These are phyloP conservation scores for Fusarium dlaminii DNA, from an alignment of 2,329 filamentous ascomycete genomes.

Conservation along the genomic window DNA sequence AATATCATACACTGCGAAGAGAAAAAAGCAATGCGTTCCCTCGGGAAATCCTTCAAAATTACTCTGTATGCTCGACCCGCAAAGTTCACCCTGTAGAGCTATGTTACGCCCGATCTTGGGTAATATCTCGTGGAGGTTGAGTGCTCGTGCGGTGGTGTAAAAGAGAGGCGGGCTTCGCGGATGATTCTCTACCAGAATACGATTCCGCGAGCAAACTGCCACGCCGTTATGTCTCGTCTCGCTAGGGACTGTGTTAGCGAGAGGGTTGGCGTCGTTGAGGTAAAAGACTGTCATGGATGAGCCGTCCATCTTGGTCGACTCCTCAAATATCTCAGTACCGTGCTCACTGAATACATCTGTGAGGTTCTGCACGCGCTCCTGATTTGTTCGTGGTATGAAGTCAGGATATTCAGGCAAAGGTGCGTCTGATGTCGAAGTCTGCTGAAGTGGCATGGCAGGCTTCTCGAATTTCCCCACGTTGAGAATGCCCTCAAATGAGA, in stretches of 20 bases:
- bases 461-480: conserved; percentile 34
- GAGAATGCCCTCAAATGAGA: conserved; percentile 33
- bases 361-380: conserved; percentile 40
- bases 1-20: conserved; percentile 48
- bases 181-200: conserved; percentile 27
- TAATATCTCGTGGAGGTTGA: conserved; percentile 19
- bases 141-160: conserved; percentile 17
- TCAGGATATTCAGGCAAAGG: conserved; percentile 26
- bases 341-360: conserved; percentile 25
- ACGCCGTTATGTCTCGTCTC: conserved; percentile 4
- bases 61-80: conserved; percentile 35
- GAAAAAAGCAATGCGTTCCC: conserved; percentile 44
- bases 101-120: conserved; percentile 22
- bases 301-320: conserved; percentile 53
- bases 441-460: background rate
- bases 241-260: conserved; percentile 29
- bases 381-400: conserved; percentile 37
- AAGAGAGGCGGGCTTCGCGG: conserved; percentile 21
- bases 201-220: conserved; percentile 38
- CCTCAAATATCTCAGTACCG: conserved; percentile 45
- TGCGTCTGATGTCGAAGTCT: background rate
- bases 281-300: conserved; percentile 52
- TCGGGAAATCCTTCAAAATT: conserved; percentile 37
- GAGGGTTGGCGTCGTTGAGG: conserved; percentile 36
- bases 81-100: conserved; percentile 40